These are phyloP conservation scores for Fusarium xylarioides DNA, from an alignment of 2,329 filamentous ascomycete genomes.

Conservation along the genomic window DNA sequence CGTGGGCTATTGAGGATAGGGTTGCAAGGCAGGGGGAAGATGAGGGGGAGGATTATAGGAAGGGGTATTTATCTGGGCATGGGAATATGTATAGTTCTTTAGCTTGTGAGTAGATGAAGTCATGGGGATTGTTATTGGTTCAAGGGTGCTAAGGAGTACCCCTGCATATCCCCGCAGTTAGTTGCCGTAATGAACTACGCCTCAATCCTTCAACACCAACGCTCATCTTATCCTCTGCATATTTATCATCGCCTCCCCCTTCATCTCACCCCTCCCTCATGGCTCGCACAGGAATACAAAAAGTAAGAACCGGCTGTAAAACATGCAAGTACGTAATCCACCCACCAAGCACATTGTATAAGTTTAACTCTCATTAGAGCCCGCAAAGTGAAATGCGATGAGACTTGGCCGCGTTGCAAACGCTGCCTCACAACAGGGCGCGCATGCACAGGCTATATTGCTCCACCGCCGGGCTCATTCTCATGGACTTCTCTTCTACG, in stretches of 20 bases:
- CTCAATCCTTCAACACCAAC: slow-evolving; percentile 6
- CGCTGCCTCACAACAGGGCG: slow-evolving; percentile 62
- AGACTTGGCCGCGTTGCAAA: slow-evolving; percentile 60
- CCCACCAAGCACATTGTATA: not conserved
- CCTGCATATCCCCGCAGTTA: not conserved
- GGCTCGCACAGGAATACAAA: slow-evolving; percentile 39
- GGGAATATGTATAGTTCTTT: slow-evolving; percentile 49
- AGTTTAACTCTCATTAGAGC: slow-evolving; percentile 49
- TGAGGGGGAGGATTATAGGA: slow-evolving; percentile 17
- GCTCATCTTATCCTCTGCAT: not conserved
- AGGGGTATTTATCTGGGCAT: slow-evolving; percentile 48
- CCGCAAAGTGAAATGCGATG: slow-evolving; percentile 67
- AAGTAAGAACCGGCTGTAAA: slow-evolving; percentile 58
- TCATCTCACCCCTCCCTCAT: not conserved
- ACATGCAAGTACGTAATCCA: slow-evolving; percentile 62
- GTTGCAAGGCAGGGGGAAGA: slow-evolving; percentile 36
- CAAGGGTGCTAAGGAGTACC: not conserved
- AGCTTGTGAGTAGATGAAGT: slow-evolving; percentile 27
- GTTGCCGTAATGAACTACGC: not conserved
- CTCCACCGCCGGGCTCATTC: slow-evolving; percentile 42
- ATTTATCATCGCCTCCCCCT: not conserved
- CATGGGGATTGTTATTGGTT: not conserved
- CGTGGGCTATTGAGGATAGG: slow-evolving; percentile 73
- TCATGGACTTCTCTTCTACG: slow-evolving; percentile 51
- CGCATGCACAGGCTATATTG: slow-evolving; percentile 64